These are phyloP conservation scores for Zygoascus sp. DNA, from an alignment of 1,139 yeast genomes.

Conservation along the genomic window DNA sequence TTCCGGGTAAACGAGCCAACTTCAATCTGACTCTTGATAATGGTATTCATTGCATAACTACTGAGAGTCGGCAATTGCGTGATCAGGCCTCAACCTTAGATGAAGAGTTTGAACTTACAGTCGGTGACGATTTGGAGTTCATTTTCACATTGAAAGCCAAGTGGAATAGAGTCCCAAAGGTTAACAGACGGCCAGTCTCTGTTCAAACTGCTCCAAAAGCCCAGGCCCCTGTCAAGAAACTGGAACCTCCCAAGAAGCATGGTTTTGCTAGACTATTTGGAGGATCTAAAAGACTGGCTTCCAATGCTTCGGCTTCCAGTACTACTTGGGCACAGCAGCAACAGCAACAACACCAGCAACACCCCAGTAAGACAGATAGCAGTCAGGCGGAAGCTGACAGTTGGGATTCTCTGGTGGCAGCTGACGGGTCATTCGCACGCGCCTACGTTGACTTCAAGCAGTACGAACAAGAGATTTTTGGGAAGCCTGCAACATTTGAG, in stretches of 20 bases:
- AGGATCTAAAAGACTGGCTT: constrained; percentile 15
- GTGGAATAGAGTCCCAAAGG: constrained; percentile 47
- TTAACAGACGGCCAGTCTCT: constrained; percentile 30
- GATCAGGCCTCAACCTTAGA: constrained; percentile 46
- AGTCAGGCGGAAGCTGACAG: constrained; percentile 10
- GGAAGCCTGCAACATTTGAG: constrained; percentile 48
- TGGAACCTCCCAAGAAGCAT: constrained; percentile 11
- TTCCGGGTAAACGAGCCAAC: constrained; percentile 54
- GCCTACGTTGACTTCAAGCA: constrained; percentile 62
- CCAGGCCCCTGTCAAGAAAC: constrained; percentile 11
- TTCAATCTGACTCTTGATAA: constrained; percentile 77
- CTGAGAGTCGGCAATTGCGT: constrained; percentile 54
- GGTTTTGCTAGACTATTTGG: constrained; percentile 23
- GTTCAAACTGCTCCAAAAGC: constrained; percentile 15
- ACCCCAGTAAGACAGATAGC: no score
- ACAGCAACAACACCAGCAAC: no score
- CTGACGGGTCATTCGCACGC: constrained; percentile 86
- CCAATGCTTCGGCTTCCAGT: constrained; percentile 11
- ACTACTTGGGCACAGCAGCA: constrained; percentile 8
- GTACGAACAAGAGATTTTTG: constrained; percentile 52
- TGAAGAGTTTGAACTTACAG: constrained; percentile 83
- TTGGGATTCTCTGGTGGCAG: constrained; percentile 46
- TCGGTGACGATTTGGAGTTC: constrained; percentile 60
- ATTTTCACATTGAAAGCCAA: constrained; percentile 66
- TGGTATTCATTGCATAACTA: constrained; percentile 80